phyloP scores from a whole-genome alignment of 2,329 filamentous ascomycete genomes.

The Apiospora sp. region DNA sequence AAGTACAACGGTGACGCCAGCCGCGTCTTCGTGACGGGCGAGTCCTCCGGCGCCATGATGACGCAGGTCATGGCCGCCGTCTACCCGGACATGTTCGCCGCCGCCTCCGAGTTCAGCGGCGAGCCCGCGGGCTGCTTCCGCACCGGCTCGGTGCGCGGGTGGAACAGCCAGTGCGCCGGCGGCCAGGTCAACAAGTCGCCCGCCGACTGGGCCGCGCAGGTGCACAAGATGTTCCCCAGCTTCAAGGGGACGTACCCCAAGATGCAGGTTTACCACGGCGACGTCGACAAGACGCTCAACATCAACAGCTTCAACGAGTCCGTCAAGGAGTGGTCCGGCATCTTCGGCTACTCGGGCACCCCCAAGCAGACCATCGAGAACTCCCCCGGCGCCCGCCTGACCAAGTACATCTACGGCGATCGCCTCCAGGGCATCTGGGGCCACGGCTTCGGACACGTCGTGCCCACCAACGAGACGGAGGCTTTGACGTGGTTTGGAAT shows the following conservation, averaged over 20 bases:
- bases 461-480: conserved; percentile 33
- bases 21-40: conserved; percentile 61
- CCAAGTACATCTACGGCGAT: conserved; percentile 34
- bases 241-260: conserved; percentile 42
- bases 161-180: conserved; percentile 60
- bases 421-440: conserved; percentile 35
- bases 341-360: conserved; percentile 43
- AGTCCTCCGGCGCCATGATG: conserved; percentile 57
- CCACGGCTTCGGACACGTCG: conserved; percentile 32
- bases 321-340: conserved; percentile 47
- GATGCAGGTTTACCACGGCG: conserved; percentile 45
- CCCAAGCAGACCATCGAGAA: conserved; percentile 29
- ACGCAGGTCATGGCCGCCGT: conserved; percentile 56
- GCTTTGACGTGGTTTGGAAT: conserved; percentile 37
- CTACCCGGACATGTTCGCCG: conserved; percentile 57
- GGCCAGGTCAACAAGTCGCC: conserved; percentile 53
- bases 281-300: conserved; percentile 40
- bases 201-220: conserved; percentile 57
- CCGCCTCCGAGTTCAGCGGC: conserved; percentile 53
- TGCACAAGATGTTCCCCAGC: conserved; percentile 47
- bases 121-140: conserved; percentile 54
- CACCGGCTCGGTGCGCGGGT: conserved; percentile 50
- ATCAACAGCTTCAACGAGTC: conserved; percentile 42
- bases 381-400: conserved; percentile 31
- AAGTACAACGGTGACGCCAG: conserved; percentile 58